Conservation (phyloP, 257 asterid species). For the Eucommia ulmoides region DNA sequence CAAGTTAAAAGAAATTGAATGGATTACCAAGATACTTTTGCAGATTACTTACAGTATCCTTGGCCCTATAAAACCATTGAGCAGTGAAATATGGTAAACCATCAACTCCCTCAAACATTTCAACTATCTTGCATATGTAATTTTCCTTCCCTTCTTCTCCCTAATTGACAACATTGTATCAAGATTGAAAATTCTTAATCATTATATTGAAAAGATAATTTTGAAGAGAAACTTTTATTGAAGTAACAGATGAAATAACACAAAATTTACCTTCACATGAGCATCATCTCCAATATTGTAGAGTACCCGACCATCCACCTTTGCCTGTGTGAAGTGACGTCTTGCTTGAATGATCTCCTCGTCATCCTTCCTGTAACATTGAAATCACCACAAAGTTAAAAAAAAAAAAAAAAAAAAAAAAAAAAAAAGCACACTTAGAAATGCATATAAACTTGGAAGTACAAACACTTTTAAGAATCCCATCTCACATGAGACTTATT, state of each 20-base stretch:
- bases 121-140: conserved; percentile 20
- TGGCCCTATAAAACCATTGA: conserved; percentile 33
- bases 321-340: not conserved
- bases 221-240: too few relatives aligned
- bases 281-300: not conserved
- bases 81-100: conserved; percentile 14
- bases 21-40: not conserved
- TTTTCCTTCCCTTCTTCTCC: conserved; percentile 14
- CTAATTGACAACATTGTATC: not conserved
- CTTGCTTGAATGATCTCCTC: not conserved
- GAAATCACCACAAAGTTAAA: too few relatives aligned
- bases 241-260: too few relatives aligned
- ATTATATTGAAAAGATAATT: too few relatives aligned
- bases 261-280: not conserved
- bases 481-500: too few relatives aligned
- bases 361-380: too few relatives aligned
- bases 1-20: not conserved
- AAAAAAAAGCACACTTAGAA: too few relatives aligned
- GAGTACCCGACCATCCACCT: not conserved
- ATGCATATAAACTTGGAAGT: too few relatives aligned
- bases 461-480: too few relatives aligned
- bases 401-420: too few relatives aligned
- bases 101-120: conserved; percentile 24
- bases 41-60: conserved; percentile 32
- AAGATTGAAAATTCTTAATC: too few relatives aligned